phyloP scores from a whole-genome alignment of 805 yeast species.

The Nakazawaea ambrosiae region DNA sequence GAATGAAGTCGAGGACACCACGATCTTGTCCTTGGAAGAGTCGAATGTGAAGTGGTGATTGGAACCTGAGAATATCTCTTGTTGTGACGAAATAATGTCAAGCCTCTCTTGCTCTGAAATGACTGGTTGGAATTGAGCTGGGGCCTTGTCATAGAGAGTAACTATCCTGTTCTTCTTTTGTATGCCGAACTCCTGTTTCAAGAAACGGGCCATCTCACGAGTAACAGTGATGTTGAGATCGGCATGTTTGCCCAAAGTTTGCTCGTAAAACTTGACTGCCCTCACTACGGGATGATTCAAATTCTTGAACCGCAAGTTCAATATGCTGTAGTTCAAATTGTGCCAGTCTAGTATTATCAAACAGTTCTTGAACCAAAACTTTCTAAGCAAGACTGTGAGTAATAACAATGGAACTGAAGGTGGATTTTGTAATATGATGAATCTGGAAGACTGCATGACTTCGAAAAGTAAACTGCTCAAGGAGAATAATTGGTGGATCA shows the following conservation, averaged over 20 bases:
- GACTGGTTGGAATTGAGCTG: constrained; percentile 54
- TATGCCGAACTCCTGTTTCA: constrained; percentile 50
- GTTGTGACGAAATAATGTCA: constrained; percentile 27
- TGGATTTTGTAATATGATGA: constrained; percentile 80
- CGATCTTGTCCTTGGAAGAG: constrained; percentile 42
- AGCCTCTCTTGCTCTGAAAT: constrained; percentile 18
- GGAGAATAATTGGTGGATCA: constrained; percentile 43
- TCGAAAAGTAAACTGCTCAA: constrained; percentile 42
- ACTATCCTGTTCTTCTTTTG: constrained; percentile 37
- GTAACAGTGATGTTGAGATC: constrained; percentile 79
- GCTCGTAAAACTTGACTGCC: constrained; percentile 57
- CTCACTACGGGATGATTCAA: constrained; percentile 55
- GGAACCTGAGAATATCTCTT: constrained; percentile 22
- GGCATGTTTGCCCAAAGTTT: constrained; percentile 52
- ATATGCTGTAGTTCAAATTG: constrained; percentile 79
- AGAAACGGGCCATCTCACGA: constrained; percentile 55
- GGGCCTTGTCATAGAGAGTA: constrained; percentile 85
- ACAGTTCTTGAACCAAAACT: constrained; percentile 39
- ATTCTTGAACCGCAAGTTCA: constrained; percentile 55
- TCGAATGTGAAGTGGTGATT: constrained; percentile 22
- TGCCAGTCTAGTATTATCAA: constrained; percentile 91
- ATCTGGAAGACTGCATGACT: constrained; percentile 52
- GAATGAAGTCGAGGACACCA: constrained; percentile 86
- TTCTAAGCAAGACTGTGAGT: constrained; percentile 48
- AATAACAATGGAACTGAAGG: constrained; percentile 83